Base-by-base conservation (phyloP, 2,329 filamentous ascomycete genomes). In the Rhytidhysteron rufulum region DNA sequence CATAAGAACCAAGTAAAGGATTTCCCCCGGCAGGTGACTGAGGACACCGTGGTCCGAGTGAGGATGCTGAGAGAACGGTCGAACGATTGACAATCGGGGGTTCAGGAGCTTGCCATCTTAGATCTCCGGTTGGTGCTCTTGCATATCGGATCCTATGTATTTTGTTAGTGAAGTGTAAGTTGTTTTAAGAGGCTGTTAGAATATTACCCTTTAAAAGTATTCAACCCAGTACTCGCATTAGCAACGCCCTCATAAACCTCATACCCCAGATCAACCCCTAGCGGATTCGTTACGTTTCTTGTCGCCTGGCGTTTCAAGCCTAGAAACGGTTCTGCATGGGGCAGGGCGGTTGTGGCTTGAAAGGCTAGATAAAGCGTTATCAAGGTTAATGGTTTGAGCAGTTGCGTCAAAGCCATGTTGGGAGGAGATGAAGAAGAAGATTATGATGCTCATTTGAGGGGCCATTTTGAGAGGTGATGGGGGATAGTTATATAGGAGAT, bases 71-170 rank as follows among this genome's bases (percentile, higher is more conserved):
- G 11, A 47, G 25, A 1, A 43, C 34, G 4, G 16, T 32, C 29
- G 15, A 42, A 6, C 44, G 48, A 35, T 39, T 47, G 10, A 16
- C 33, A 13, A 17, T 19, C 15, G 53, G 55, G 16, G 41, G 20
- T 34, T 45, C 37, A n/a, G 51, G 53, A 8, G 45, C 37, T 47
- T 47, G 41, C 53, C 52, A 55, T 20, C 50, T 43, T 3, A 49
- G 34, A 8, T 21, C 25, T 1, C 49, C 51, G 7, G 35, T 42
- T 19, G 53, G 51, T 27, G 55, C 31, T 13, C 44, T 45, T 5
- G 53, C 53, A 31, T 46, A 55, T 16, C 55, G 53, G 18, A 57
- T 55, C 2, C 52, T 57, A 16, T 11, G 6, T n/a, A n/a, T n/a
- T n/a, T n/a, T n/a, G n/a, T n/a, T n/a, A n/a, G n/a, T n/a, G 13